Conservation (phyloP, 2,329 filamentous ascomycete genomes). For the Talaromyces sp. region DNA sequence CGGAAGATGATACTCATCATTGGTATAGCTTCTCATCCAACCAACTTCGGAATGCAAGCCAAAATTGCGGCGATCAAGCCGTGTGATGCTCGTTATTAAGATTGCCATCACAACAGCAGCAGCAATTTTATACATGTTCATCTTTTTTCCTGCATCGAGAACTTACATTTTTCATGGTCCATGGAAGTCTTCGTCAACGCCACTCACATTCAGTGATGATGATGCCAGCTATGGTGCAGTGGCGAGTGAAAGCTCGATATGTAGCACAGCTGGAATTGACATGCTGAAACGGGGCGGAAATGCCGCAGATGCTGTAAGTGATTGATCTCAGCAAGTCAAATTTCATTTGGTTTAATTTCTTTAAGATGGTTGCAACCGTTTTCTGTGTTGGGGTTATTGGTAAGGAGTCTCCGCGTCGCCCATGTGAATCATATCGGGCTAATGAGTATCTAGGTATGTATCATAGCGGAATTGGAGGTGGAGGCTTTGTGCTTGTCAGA, state of each 20-base stretch:
- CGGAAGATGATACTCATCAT: not conserved
- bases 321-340: not conserved
- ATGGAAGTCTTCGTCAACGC: not conserved
- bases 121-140: slow-evolving; percentile 4
- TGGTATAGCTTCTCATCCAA: slow-evolving; percentile 3
- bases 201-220: not conserved
- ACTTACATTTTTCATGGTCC: not conserved
- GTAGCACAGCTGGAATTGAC: slow-evolving; percentile 65
- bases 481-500: slow-evolving; percentile 83
- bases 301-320: slow-evolving; percentile 64
- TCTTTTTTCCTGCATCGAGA: not conserved
- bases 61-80: not conserved
- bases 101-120: not conserved
- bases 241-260: slow-evolving; percentile 65
- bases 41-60: not conserved
- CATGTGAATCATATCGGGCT: not conserved
- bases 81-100: not conserved
- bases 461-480: slow-evolving; percentile 78
- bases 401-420: slow-evolving; percentile 24
- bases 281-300: slow-evolving; percentile 63
- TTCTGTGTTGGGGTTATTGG: slow-evolving; percentile 71
- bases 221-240: slow-evolving; percentile 55
- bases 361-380: slow-evolving; percentile 63
- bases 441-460: slow-evolving; percentile 56
- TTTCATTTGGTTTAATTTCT: not conserved